These are phyloP conservation scores for Ceratobasidium sp. DNA, from an alignment of 1,284 basidiomycete genomes.

Conservation along the genomic window DNA sequence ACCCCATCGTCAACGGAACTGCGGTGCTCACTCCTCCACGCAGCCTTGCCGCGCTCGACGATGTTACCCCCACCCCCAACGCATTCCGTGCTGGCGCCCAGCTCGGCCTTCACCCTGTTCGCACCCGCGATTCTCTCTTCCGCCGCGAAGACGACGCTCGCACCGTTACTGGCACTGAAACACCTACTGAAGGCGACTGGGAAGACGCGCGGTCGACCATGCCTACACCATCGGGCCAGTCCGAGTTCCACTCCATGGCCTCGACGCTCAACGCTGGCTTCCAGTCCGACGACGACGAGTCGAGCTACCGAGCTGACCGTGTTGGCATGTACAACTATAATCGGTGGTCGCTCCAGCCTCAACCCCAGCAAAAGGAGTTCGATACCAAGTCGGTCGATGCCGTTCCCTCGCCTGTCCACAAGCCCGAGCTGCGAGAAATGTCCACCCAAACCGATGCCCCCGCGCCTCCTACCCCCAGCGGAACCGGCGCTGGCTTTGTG, in stretches of 20 bases:
- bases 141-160: slow-evolving; percentile 39
- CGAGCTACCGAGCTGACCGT: slow-evolving; percentile 64
- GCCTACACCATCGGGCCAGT: slow-evolving; percentile 42
- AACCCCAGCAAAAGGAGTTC: slow-evolving; percentile 13
- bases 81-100: slow-evolving; percentile 42
- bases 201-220: slow-evolving; percentile 81
- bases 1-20: neutral
- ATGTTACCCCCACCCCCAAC: slow-evolving; percentile 37
- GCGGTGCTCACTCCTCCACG: slow-evolving; percentile 23
- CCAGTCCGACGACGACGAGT: slow-evolving; percentile 55
- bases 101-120: slow-evolving; percentile 42
- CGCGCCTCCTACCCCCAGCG: slow-evolving; percentile 46
- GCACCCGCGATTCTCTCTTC: slow-evolving; percentile 34
- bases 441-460: slow-evolving; percentile 73
- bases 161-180: slow-evolving; percentile 67
- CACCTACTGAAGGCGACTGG: slow-evolving; percentile 74
- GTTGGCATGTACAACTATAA: slow-evolving; percentile 1
- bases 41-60: neutral
- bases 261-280: slow-evolving; percentile 48
- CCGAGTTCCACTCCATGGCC: slow-evolving; percentile 47
- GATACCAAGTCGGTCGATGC: slow-evolving; percentile 39
- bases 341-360: neutral
- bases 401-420: slow-evolving; percentile 51
- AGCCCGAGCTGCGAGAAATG: slow-evolving; percentile 70
- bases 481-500: slow-evolving; percentile 54